Evolutionary conservation across 208 protist genomes (phyloP).

Genomic region (Borovskyia barvae): DNA sequence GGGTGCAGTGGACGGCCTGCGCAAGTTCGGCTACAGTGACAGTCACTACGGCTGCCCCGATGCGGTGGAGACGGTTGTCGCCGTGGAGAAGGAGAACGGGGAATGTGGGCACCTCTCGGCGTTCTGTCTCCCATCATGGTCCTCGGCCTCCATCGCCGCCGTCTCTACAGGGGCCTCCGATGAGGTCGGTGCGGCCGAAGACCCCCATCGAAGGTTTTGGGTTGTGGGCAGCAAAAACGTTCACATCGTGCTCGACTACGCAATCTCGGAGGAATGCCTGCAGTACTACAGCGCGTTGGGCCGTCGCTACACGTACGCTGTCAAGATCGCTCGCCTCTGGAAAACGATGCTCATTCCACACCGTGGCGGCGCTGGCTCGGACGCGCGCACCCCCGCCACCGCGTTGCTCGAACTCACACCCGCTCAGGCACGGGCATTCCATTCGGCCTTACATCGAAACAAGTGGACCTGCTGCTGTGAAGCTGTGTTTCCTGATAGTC

Average conservation of each 20-base stretch:
- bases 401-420: background rate
- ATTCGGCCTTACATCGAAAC: slow-evolving; percentile 16
- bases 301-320: slow-evolving; percentile 29
- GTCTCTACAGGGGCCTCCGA: background rate
- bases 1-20: slow-evolving; percentile 45
- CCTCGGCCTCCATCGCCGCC: background rate
- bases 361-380: background rate
- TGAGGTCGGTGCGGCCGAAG: no score
- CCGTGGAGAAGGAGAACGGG: slow-evolving; percentile 53
- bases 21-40: slow-evolving; percentile 60
- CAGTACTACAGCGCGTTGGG: slow-evolving; percentile 10
- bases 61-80: slow-evolving; percentile 28
- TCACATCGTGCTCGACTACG: slow-evolving; percentile 51
- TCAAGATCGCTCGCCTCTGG: slow-evolving; percentile 30
- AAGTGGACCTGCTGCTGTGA: slow-evolving; percentile 51
- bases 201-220: slow-evolving; percentile 37
- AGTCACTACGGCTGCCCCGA: slow-evolving; percentile 28
- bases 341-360: slow-evolving; percentile 11
- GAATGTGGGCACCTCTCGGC: slow-evolving; percentile 57
- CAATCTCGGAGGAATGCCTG: slow-evolving; percentile 29
- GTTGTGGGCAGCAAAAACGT: slow-evolving; percentile 47
- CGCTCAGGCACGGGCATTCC: slow-evolving; percentile 17
- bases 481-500: slow-evolving; percentile 43
- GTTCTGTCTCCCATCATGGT: slow-evolving; percentile 14
- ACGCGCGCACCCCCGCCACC: background rate